A percentile compares a stretch with the other conserved stretches of the same genome.
phyloP scores from a whole-genome alignment of 192 early-diverging fungal genomes.

The Linnemannia zychae region DNA sequence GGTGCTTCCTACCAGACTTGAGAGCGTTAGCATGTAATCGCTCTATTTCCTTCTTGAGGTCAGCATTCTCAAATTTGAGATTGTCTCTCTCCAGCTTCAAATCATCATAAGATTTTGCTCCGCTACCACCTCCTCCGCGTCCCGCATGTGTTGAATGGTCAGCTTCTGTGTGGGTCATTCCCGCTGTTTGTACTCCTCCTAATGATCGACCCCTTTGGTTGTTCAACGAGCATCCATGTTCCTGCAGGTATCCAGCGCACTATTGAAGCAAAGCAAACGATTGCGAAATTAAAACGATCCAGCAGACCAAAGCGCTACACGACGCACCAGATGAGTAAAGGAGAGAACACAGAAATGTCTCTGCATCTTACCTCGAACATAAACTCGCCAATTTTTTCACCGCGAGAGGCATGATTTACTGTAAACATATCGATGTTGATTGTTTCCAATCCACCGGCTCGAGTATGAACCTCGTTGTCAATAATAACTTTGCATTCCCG shows the following conservation, averaged over 20 bases:
- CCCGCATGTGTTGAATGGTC: not conserved
- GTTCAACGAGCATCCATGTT: slow-evolving; percentile 30
- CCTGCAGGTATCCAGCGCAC: slow-evolving; percentile 44
- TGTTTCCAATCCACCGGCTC: slow-evolving; percentile 9
- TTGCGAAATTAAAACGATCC: not conserved
- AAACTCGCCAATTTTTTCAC: slow-evolving; percentile 45
- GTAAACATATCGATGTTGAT: slow-evolving; percentile 43
- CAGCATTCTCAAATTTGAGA: slow-evolving; percentile 36
- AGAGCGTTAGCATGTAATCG: slow-evolving; percentile 23
- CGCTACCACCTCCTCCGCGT: not conserved
- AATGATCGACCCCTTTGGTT: not conserved
- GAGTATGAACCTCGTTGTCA: slow-evolving; percentile 48
- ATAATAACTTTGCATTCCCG: slow-evolving; percentile 47
- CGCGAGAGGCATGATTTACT: slow-evolving; percentile 36
- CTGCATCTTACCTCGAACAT: slow-evolving; percentile 41
- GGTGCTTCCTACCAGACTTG: not conserved
- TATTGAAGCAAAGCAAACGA: slow-evolving; percentile 1
- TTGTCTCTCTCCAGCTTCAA: slow-evolving; percentile 45
- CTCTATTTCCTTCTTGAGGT: slow-evolving; percentile 41
- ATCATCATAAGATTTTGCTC: slow-evolving; percentile 27
- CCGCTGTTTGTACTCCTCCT: not conserved
- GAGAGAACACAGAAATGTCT: not conserved
- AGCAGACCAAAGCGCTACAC: no score
- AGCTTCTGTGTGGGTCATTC: not conserved
- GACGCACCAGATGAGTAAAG: not conserved